These are phyloP conservation scores for Hymenochaete sp. DNA, from an alignment of 1,284 basidiomycete genomes.

Conservation along the genomic window DNA sequence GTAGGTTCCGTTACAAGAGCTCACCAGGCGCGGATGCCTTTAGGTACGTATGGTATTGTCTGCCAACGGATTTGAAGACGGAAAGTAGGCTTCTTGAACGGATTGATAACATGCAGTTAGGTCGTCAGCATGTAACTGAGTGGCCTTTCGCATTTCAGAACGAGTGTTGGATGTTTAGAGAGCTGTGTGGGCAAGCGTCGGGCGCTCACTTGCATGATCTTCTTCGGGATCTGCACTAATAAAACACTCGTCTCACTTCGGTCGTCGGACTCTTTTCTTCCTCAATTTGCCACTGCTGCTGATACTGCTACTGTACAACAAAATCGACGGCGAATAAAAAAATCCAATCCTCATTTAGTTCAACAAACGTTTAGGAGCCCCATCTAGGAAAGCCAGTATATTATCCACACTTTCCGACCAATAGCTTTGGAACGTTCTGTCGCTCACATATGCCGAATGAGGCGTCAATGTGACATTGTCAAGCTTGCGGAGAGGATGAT, in stretches of 20 bases:
- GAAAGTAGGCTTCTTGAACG: conserved; percentile 8
- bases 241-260: too few relatives aligned
- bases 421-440: conserved; percentile 34
- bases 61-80: conserved; percentile 1
- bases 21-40: conserved; percentile 16
- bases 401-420: conserved; percentile 42
- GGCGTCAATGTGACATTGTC: conserved; percentile 50
- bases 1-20: neutral
- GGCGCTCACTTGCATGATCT: too few relatives aligned
- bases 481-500: conserved; percentile 43
- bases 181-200: too few relatives aligned
- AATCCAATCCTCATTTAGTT: too few relatives aligned
- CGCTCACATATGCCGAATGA: conserved; percentile 51
- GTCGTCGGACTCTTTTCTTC: too few relatives aligned
- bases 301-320: too few relatives aligned
- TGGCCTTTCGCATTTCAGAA: conserved; percentile 12
- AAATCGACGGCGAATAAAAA: too few relatives aligned
- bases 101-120: conserved; percentile 17
- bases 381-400: conserved; percentile 39
- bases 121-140: conserved; percentile 2
- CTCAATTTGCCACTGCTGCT: too few relatives aligned
- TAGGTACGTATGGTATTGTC: conserved; percentile 16
- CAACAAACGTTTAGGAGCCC: conserved; percentile 23
- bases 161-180: too few relatives aligned
- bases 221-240: too few relatives aligned